A percentile compares a stretch with the other conserved stretches of the same genome.
phyloP scores from a whole-genome alignment of 331 rosid genomes.

The Rosa hybrid region DNA sequence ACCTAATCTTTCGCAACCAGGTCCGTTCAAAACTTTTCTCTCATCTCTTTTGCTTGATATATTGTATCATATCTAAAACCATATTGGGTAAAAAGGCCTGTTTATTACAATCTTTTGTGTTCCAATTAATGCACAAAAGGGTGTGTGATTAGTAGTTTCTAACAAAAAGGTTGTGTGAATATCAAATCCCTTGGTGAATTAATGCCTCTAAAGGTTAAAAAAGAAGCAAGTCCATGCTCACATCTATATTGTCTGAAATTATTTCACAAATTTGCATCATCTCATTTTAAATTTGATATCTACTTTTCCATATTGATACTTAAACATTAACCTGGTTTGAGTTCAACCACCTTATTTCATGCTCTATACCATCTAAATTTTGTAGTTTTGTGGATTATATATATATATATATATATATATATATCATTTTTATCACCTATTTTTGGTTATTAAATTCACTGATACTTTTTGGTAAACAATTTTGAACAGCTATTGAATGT shows the following conservation, averaged over 20 bases:
- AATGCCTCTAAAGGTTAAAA: background rate
- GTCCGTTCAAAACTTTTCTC: constrained; percentile 31
- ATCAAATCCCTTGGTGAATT: background rate
- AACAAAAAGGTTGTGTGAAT: background rate
- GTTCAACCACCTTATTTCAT: background rate
- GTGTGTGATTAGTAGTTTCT: background rate
- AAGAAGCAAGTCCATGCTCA: background rate
- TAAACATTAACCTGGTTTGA: background rate
- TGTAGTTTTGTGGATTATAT: background rate
- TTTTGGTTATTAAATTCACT: background rate
- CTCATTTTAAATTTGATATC: background rate
- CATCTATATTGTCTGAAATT: background rate
- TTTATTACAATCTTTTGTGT: background rate
- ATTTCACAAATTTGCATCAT: background rate
- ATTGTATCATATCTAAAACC: background rate
- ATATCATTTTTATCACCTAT: background rate
- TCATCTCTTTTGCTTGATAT: background rate
- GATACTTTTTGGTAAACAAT: constrained; percentile 1
- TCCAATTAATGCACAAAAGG: background rate
- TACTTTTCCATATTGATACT: background rate
- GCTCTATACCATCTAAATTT: background rate
- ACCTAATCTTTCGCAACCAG: constrained; percentile 74
- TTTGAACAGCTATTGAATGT: constrained; percentile 69
- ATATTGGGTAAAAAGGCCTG: background rate
- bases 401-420: too few species aligned